A percentile compares a stretch with the other conserved stretches of the same genome.
Conservation (phyloP, 768 basidiomycete genomes). For the Lanmaoa rubissima region DNA sequence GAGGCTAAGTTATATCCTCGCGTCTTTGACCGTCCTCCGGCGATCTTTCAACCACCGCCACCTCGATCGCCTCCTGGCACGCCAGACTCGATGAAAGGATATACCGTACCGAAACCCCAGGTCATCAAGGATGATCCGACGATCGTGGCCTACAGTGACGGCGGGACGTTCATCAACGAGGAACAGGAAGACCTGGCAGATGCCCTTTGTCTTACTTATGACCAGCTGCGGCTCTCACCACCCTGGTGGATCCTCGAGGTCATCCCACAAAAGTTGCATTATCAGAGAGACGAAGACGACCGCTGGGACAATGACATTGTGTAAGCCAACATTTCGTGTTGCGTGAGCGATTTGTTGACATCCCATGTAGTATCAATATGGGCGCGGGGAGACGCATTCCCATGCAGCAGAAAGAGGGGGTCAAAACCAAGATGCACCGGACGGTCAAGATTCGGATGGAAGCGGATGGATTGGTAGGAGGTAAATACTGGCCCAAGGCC, state of each 20-base stretch:
- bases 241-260: slow-evolving; percentile 70
- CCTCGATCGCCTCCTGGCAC: slow-evolving; percentile 13
- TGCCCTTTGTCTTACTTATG: slow-evolving; percentile 49
- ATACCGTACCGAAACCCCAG: slow-evolving; percentile 14
- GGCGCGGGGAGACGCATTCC: slow-evolving; percentile 44
- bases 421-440: slow-evolving; percentile 48
- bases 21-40: slow-evolving; percentile 42
- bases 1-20: slow-evolving; percentile 43
- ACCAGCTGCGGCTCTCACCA: slow-evolving; percentile 49
- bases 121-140: slow-evolving; percentile 10
- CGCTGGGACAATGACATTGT: slow-evolving; percentile 11
- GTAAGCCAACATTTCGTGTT: slow-evolving; percentile 10
- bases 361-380: slow-evolving; percentile 32
- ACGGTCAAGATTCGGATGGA: slow-evolving; percentile 52
- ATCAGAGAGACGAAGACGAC: slow-evolving; percentile 25
- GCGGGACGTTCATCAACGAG: slow-evolving; percentile 37
- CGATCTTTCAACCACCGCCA: slow-evolving; percentile 29
- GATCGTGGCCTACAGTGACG: slow-evolving; percentile 18
- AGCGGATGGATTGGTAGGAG: slow-evolving; percentile 34
- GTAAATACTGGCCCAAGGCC: slow-evolving; percentile 42
- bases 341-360: neutral
- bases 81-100: slow-evolving; percentile 9
- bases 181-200: slow-evolving; percentile 66
- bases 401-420: slow-evolving; percentile 33
- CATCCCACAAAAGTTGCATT: slow-evolving; percentile 37